These are phyloP conservation scores for Plasmodium inui DNA, from an alignment of 169 alveolate genomes.

Conservation along the genomic window DNA sequence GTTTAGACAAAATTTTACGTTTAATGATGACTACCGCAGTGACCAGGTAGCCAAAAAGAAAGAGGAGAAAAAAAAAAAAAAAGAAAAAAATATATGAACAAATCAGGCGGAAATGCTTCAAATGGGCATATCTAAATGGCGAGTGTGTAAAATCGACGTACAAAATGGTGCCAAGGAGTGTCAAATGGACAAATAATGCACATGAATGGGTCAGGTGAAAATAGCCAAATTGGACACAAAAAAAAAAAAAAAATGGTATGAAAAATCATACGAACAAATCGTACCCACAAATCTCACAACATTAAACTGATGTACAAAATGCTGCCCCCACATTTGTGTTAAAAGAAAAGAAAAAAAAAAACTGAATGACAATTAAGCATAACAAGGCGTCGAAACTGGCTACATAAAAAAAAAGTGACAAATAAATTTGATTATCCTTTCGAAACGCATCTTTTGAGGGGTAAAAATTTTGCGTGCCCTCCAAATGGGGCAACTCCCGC, in stretches of 20 bases:
- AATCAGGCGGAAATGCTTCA: not conserved
- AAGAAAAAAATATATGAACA: not conserved
- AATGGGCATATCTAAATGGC: not conserved
- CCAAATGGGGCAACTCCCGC: not conserved
- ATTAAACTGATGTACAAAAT: not conserved
- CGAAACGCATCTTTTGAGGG: not conserved
- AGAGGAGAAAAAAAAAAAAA: not conserved
- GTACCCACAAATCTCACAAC: not conserved
- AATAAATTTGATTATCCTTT: not conserved
- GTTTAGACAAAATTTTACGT: not conserved
- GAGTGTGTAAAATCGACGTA: not conserved
- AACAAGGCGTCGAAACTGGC: not conserved
- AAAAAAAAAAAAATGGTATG: not conserved
- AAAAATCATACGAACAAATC: conserved; percentile 3
- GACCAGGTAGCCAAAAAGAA: not conserved
- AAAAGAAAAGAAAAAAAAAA: conserved; percentile 3
- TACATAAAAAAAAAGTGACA: not conserved
- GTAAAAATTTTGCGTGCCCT: not conserved
- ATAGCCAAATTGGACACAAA: not conserved
- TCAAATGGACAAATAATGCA: not conserved
- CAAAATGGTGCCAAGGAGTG: not conserved
- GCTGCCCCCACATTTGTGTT: not conserved
- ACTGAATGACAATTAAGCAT: not conserved
- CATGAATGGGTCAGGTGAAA: not conserved
- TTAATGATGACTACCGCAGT: not conserved